Percentiles rank a stretch among this genome's conserved stretches.
phyloP scores from a whole-genome alignment of 768 basidiomycete species.

The Paxillus ammoniavirescens region DNA sequence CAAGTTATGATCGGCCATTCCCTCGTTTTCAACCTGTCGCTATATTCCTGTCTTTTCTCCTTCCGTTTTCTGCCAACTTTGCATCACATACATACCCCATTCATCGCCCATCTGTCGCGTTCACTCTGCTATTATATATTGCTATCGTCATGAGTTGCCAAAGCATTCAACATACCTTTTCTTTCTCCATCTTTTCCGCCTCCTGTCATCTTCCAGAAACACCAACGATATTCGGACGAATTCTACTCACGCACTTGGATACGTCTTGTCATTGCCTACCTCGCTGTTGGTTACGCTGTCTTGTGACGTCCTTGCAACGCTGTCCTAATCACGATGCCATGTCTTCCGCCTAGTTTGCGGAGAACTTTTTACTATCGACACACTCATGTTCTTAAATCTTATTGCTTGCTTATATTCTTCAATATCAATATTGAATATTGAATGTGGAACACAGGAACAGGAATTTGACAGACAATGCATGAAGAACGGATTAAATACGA shows the following conservation, averaged over 20 bases:
- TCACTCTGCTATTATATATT: conserved; percentile 34
- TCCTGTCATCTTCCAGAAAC: neutral
- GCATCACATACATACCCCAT: conserved; percentile 6
- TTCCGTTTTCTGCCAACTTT: conserved; percentile 5
- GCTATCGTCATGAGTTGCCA: conserved; percentile 22
- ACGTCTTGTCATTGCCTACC: conserved; percentile 6
- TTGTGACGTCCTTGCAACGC: conserved; percentile 17
- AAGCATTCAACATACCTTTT: conserved; percentile 11
- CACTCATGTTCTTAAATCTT: conserved; percentile 8
- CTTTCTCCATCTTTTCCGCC: neutral
- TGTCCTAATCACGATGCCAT: conserved; percentile 9
- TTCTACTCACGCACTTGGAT: conserved; percentile 11
- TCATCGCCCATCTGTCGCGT: conserved; percentile 30
- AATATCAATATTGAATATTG: neutral
- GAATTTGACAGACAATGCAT: neutral
- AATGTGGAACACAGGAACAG: too few species aligned
- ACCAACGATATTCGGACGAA: conserved; percentile 19
- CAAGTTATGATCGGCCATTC: conserved; percentile 2
- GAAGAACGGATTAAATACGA: neutral
- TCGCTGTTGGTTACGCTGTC: conserved; percentile 15
- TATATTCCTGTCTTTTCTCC: conserved; percentile 23
- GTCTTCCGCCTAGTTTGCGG: conserved; percentile 7
- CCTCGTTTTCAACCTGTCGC: conserved; percentile 18
- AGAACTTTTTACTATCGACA: conserved; percentile 1
- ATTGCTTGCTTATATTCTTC: conserved; percentile 17